phyloP scores from a whole-genome alignment of 2,329 filamentous ascomycete genomes.

The Cladophialophora carrionii region DNA sequence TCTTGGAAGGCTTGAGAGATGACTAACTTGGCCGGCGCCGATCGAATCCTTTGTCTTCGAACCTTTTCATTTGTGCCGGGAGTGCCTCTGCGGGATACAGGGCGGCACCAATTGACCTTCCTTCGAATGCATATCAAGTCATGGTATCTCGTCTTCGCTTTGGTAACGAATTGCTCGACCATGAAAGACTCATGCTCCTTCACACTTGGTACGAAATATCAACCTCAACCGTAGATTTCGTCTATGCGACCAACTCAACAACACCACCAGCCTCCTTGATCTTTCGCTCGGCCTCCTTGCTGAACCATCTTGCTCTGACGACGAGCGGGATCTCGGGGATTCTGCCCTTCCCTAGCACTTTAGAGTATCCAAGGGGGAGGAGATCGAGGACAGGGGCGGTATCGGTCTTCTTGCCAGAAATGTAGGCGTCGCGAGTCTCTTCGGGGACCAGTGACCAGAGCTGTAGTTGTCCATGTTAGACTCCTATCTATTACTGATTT shows the following conservation, averaged over 20 bases:
- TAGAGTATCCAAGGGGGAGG: conserved; percentile 94
- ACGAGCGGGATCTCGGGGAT: conserved; percentile 91
- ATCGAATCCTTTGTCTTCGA: neutral
- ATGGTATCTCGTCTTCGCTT: conserved; percentile 2
- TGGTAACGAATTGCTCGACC: neutral
- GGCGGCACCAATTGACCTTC: conserved; percentile 8
- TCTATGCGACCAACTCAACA: conserved; percentile 90
- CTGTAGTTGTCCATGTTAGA: conserved; percentile 52
- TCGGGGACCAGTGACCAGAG: conserved; percentile 92
- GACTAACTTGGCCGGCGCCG: neutral
- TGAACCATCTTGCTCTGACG: conserved; percentile 93
- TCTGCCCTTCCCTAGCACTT: conserved; percentile 98
- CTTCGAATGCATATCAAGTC: conserved; percentile 6
- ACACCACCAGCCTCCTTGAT: conserved; percentile 97
- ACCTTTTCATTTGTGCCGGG: conserved; percentile 8
- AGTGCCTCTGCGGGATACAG: conserved; percentile 2
- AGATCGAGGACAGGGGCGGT: conserved; percentile 98
- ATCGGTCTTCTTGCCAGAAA: conserved; percentile 77
- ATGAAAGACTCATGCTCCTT: neutral
- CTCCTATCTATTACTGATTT: conserved; percentile 5
- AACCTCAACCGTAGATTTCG: conserved; percentile 26
- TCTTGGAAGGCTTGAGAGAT: neutral
- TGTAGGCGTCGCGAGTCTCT: conserved; percentile 92
- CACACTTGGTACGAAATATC: conserved; percentile 2
- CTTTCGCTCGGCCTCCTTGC: conserved; percentile 96